Percentiles rank a stretch among this genome's conserved stretches.
Evolutionary conservation across 805 yeast genomes (phyloP).

Genomic region (Jamesozyma hellenica): DNA sequence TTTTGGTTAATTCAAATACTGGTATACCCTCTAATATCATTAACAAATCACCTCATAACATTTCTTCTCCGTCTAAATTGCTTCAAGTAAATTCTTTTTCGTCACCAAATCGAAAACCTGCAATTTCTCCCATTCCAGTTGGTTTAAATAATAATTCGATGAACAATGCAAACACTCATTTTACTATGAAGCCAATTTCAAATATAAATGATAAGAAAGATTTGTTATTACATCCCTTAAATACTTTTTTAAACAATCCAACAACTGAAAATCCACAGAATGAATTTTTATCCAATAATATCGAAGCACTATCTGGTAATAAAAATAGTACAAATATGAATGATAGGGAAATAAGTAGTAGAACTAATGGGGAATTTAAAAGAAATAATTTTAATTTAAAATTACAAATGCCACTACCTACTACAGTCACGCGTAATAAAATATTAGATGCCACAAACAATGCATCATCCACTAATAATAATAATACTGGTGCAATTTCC

Average conservation of each 20-base stretch:
- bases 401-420: constrained; percentile 70
- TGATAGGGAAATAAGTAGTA: constrained; percentile 13
- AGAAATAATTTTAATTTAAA: constrained; percentile 47
- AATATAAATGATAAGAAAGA: constrained; percentile 17
- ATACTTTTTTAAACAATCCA: constrained; percentile 16
- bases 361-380: constrained; percentile 28
- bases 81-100: constrained; percentile 25
- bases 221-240: constrained; percentile 27
- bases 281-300: not conserved
- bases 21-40: not conserved
- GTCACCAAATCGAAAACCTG: constrained; percentile 13
- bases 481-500: constrained; percentile 1
- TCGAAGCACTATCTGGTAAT: not conserved
- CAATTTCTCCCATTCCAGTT: constrained; percentile 11
- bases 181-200: constrained; percentile 31
- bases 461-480: not conserved
- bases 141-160: not conserved
- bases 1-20: not conserved
- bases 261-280: not conserved
- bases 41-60: constrained; percentile 18
- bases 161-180: constrained; percentile 18
- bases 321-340: constrained; percentile 2
- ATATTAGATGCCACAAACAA: constrained; percentile 12
- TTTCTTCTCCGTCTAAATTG: constrained; percentile 40
- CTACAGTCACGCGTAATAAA: constrained; percentile 30